A percentile compares a stretch with the other conserved stretches of the same genome.
Evolutionary conservation across 2,329 filamentous ascomycete species (phyloP).

Genomic region (Penicillium sp.): DNA sequence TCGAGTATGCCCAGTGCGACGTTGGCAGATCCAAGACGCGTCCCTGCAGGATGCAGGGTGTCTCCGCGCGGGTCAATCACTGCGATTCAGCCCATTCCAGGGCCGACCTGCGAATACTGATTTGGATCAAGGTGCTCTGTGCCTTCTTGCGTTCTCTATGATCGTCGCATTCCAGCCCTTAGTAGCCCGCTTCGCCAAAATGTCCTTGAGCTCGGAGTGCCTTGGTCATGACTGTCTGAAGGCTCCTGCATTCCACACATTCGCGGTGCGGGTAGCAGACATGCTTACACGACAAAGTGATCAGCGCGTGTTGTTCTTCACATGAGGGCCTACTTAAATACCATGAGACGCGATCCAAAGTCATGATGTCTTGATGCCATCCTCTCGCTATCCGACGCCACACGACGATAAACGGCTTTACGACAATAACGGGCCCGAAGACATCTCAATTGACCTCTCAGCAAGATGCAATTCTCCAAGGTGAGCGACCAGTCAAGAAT

Average conservation of each 20-base stretch:
- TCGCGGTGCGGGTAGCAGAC: neutral
- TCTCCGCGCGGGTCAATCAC: neutral
- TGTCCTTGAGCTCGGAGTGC: neutral
- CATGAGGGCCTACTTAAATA: constrained; percentile 19
- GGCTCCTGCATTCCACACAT: constrained; percentile 16
- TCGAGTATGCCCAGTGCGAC: constrained; percentile 12
- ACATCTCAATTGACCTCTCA: constrained; percentile 1
- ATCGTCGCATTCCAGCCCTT: constrained; percentile 20
- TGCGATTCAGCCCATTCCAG: neutral
- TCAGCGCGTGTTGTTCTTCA: constrained; percentile 5
- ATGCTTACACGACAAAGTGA: constrained; percentile 12
- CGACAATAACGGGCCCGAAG: constrained; percentile 4
- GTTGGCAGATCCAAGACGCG: constrained; percentile 1
- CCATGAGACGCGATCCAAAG: neutral
- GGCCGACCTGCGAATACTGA: neutral
- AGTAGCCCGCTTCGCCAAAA: constrained; percentile 1
- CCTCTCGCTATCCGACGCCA: constrained; percentile 7
- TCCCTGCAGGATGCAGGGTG: neutral
- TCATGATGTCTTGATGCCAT: neutral
- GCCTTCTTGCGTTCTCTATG: neutral
- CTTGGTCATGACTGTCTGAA: neutral
- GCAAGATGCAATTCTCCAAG: constrained; percentile 26
- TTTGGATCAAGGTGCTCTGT: neutral
- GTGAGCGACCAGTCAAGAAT: constrained; percentile 5
- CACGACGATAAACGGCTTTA: neutral